A percentile compares a stretch with the other conserved stretches of the same genome.
phyloP scores from a whole-genome alignment of 768 basidiomycete genomes.

The Butyriboletus loyo region DNA sequence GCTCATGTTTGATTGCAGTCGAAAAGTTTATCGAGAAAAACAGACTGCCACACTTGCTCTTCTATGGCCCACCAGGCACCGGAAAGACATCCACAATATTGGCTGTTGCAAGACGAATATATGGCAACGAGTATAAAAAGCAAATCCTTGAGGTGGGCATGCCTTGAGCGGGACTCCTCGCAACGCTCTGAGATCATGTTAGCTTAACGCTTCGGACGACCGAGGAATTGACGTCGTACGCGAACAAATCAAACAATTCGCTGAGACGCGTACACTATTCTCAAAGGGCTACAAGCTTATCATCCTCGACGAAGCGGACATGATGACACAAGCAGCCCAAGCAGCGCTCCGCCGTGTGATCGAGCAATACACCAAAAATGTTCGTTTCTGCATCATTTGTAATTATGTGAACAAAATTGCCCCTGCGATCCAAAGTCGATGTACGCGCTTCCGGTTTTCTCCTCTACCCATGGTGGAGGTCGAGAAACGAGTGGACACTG shows the following conservation, averaged over 20 bases:
- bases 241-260: conserved; percentile 98
- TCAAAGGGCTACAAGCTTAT: conserved; percentile 97
- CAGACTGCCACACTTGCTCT: conserved; percentile 87
- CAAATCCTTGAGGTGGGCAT: conserved; percentile 85
- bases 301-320: conserved; percentile 98
- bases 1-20: conserved; percentile 48
- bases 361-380: conserved; percentile 98
- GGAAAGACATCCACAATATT: conserved; percentile 98
- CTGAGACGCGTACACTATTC: conserved; percentile 88
- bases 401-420: conserved; percentile 99
- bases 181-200: conserved; percentile 4
- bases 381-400: conserved; percentile 99
- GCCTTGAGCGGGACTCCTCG: not conserved
- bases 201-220: conserved; percentile 98
- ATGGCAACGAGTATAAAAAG: conserved; percentile 80
- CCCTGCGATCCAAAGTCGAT: conserved; percentile 97
- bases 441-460: conserved; percentile 96
- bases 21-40: conserved; percentile 97
- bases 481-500: conserved; percentile 72
- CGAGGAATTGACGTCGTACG: conserved; percentile 98
- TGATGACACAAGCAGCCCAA: conserved; percentile 99
- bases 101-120: conserved; percentile 92
- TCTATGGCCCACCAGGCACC: conserved; percentile 98
- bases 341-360: conserved; percentile 95
- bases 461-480: conserved; percentile 85